Percentiles rank a stretch among this genome's conserved stretches.
These are phyloP conservation scores for Clarireedia sp. DNA, from an alignment of 2,329 filamentous ascomycete genomes.

Conservation along the genomic window DNA sequence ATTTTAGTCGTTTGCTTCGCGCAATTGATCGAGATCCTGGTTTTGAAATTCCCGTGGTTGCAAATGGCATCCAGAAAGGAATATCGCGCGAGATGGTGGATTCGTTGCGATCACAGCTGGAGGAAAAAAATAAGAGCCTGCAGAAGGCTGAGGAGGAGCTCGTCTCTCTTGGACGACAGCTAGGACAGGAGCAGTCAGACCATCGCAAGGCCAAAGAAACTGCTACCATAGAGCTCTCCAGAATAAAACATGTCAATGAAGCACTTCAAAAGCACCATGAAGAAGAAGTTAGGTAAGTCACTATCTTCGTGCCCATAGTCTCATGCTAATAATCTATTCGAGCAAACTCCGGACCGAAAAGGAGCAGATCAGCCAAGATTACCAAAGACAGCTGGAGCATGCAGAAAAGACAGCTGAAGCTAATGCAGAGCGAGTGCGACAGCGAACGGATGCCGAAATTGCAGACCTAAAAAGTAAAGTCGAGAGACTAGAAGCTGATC, in stretches of 20 bases:
- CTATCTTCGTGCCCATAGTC: not conserved
- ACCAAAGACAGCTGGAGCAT: constrained; percentile 39
- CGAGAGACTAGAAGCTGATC: constrained; percentile 52
- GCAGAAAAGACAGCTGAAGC: constrained; percentile 40
- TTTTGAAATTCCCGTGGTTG: constrained; percentile 72
- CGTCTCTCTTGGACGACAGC: constrained; percentile 41
- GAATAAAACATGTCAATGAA: constrained; percentile 50
- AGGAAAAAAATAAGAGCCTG: constrained; percentile 55
- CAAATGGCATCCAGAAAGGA: constrained; percentile 76
- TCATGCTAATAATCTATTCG: constrained; percentile 15
- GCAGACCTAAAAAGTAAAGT: constrained; percentile 55
- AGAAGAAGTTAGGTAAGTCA: constrained; percentile 49
- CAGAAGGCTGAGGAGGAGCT: constrained; percentile 40
- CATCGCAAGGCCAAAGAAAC: constrained; percentile 59
- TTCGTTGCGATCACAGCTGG: constrained; percentile 67
- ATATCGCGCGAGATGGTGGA: constrained; percentile 93
- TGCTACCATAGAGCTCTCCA: constrained; percentile 42
- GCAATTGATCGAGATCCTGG: constrained; percentile 88
- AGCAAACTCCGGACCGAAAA: constrained; percentile 31
- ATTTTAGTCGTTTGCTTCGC: constrained; percentile 76
- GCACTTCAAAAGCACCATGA: constrained; percentile 63
- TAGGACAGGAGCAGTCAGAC: constrained; percentile 67
- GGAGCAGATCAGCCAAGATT: constrained; percentile 22
- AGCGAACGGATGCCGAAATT: constrained; percentile 50
- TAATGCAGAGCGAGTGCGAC: constrained; percentile 41